phyloP scores from a whole-genome alignment of 306 rosid genomes.

The Lathyrus aphaca region DNA sequence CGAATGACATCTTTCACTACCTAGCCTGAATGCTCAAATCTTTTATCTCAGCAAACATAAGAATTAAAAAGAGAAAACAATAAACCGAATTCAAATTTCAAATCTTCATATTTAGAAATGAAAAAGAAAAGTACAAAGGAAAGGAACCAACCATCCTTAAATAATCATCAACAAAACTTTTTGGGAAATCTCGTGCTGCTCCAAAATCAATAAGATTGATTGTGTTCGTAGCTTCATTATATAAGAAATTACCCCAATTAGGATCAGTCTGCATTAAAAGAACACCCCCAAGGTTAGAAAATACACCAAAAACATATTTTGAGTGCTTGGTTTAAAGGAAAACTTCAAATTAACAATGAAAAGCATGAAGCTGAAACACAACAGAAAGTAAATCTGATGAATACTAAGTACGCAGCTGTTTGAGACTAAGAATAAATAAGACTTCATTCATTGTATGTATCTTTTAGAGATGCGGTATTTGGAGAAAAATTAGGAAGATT shows the following conservation, averaged over 20 bases:
- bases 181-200: constrained; percentile 88
- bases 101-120: constrained; percentile 15
- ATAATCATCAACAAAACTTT: constrained; percentile 83
- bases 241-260: constrained; percentile 96
- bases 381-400: constrained; percentile 18
- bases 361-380: constrained; percentile 29
- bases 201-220: constrained; percentile 94
- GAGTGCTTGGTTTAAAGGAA: constrained; percentile 27
- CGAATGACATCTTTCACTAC: constrained; percentile 20
- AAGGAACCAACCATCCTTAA: constrained; percentile 75
- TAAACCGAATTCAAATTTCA: constrained; percentile 32
- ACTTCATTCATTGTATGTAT: constrained; percentile 5
- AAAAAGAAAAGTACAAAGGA: constrained; percentile 24
- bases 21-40: constrained; percentile 33
- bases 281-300: constrained; percentile 40
- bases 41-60: constrained; percentile 21
- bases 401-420: constrained; percentile 13
- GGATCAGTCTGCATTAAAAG: constrained; percentile 87
- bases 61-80: constrained; percentile 6
- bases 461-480: neutral
- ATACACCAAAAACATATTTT: constrained; percentile 31
- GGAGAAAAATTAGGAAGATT: neutral
- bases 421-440: constrained; percentile 4
- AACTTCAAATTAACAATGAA: constrained; percentile 11
- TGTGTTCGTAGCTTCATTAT: constrained; percentile 62